Evolutionary conservation across 352 stramenopile genomes (phyloP).

Genomic region (Aphanomyces euteiches): DNA sequence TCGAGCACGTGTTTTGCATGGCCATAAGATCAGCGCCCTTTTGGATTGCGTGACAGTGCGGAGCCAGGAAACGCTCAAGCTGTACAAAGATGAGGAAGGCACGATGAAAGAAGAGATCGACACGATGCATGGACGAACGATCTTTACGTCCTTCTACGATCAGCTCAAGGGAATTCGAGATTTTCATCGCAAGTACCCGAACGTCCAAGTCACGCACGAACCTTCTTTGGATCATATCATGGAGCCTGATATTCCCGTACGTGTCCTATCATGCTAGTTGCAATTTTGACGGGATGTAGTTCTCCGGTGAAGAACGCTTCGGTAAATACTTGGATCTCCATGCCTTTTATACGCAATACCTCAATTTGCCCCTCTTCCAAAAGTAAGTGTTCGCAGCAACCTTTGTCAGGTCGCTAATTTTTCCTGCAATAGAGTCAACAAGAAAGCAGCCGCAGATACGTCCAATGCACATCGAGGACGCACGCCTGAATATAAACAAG

Average conservation of each 20-base stretch:
- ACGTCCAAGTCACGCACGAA: constrained; percentile 61
- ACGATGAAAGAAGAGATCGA: constrained; percentile 76
- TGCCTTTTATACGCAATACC: constrained; percentile 71
- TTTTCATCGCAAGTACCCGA: constrained; percentile 84
- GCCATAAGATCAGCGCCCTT: constrained; percentile 80
- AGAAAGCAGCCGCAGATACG: constrained; percentile 17
- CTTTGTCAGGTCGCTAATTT: not conserved
- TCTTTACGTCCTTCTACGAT: constrained; percentile 88
- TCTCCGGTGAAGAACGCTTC: constrained; percentile 85
- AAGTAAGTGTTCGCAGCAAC: constrained; percentile 25
- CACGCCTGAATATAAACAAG: constrained; percentile 29
- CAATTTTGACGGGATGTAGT: constrained; percentile 38
- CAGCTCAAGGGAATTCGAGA: constrained; percentile 78
- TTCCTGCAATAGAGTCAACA: constrained; percentile 11
- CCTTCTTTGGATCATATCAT: constrained; percentile 56
- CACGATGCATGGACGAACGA: constrained; percentile 62
- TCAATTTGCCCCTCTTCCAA: constrained; percentile 72
- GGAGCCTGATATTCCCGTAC: constrained; percentile 55
- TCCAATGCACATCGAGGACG: constrained; percentile 12
- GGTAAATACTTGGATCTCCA: constrained; percentile 89
- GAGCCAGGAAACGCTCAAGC: constrained; percentile 66
- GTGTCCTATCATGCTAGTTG: constrained; percentile 23
- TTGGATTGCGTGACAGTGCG: constrained; percentile 64
- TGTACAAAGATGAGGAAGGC: constrained; percentile 81
- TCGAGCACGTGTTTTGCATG: constrained; percentile 67